These are phyloP conservation scores for Styphnolobium japonicum DNA, from an alignment of 306 rosid species.

Conservation along the genomic window DNA sequence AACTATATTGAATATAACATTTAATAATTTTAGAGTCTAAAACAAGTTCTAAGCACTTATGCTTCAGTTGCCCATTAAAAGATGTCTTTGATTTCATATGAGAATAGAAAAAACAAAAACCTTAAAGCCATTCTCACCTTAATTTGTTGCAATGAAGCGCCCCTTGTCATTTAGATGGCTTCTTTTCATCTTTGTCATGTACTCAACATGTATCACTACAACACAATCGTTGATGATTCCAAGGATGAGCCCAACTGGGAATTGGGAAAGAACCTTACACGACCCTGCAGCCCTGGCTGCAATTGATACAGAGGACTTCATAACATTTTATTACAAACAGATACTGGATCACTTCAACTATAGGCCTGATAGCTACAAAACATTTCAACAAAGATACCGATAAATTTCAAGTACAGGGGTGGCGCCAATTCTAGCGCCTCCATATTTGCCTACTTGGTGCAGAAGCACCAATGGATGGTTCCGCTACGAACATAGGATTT, in stretches of 20 bases:
- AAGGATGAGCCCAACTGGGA: constrained; percentile 39
- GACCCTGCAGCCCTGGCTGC: background rate
- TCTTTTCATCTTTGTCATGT: constrained; percentile 6
- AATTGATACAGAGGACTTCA: constrained; percentile 1
- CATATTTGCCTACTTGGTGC: constrained; percentile 60
- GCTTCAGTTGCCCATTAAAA: too few relatives aligned
- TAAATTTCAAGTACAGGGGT: constrained; percentile 61
- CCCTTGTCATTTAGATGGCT: constrained; percentile 14
- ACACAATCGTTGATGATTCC: constrained; percentile 24
- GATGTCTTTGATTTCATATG: too few relatives aligned
- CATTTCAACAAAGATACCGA: constrained; percentile 53
- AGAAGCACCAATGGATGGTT: constrained; percentile 46
- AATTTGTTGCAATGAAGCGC: background rate
- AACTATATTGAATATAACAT: too few relatives aligned
- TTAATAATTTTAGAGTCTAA: too few relatives aligned
- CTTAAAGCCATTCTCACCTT: too few relatives aligned
- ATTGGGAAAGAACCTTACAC: constrained; percentile 15
- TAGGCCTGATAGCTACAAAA: constrained; percentile 53
- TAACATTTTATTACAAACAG: constrained; percentile 50
- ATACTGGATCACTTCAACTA: constrained; percentile 72
- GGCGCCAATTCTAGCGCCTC: constrained; percentile 51
- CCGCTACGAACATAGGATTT: constrained; percentile 34
- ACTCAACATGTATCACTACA: constrained; percentile 12
- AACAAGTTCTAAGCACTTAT: too few relatives aligned
- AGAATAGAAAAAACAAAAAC: too few relatives aligned